Evolutionary conservation across 441 rosid species (phyloP).

Genomic region (Erysimum cheiri): DNA sequence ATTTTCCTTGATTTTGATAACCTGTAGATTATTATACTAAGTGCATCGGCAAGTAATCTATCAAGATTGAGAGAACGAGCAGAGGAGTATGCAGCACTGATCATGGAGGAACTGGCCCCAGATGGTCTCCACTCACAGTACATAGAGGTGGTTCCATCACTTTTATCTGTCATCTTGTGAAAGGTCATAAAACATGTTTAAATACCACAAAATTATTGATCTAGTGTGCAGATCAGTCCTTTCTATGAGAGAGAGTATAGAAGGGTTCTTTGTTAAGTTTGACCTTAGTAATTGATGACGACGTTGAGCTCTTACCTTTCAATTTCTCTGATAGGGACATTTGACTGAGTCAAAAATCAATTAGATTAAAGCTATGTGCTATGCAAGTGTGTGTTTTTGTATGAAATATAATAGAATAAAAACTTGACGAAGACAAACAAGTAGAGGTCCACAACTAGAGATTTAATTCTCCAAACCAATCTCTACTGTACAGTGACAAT

Average conservation of each 20-base stretch:
- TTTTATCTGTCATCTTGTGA: slow-evolving; percentile 5
- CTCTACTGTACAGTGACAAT: slow-evolving; percentile 13
- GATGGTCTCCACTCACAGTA: slow-evolving; percentile 53
- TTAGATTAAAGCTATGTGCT: slow-evolving; percentile 25
- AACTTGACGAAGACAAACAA: slow-evolving; percentile 23
- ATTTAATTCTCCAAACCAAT: not conserved
- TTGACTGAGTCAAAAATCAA: slow-evolving; percentile 39
- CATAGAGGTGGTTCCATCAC: slow-evolving; percentile 64
- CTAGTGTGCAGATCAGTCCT: slow-evolving; percentile 25
- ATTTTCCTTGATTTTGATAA: slow-evolving; percentile 37
- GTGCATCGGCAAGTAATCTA: slow-evolving; percentile 73
- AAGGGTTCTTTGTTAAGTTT: slow-evolving; percentile 30
- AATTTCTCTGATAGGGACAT: slow-evolving; percentile 32
- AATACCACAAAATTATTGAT: not conserved
- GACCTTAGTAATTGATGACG: slow-evolving; percentile 39
- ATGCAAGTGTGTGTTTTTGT: slow-evolving; percentile 26
- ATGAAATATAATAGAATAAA: slow-evolving; percentile 2
- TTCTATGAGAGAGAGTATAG: slow-evolving; percentile 10
- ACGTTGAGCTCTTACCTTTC: slow-evolving; percentile 19
- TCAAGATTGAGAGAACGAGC: slow-evolving; percentile 74
- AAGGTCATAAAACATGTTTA: slow-evolving; percentile 16
- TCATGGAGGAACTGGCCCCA: slow-evolving; percentile 68
- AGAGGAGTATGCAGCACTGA: slow-evolving; percentile 75
- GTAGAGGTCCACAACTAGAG: slow-evolving; percentile 18
- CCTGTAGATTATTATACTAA: slow-evolving; percentile 65